Base-by-base conservation (phyloP, 441 rosid species). In the Hura crepitans region DNA sequence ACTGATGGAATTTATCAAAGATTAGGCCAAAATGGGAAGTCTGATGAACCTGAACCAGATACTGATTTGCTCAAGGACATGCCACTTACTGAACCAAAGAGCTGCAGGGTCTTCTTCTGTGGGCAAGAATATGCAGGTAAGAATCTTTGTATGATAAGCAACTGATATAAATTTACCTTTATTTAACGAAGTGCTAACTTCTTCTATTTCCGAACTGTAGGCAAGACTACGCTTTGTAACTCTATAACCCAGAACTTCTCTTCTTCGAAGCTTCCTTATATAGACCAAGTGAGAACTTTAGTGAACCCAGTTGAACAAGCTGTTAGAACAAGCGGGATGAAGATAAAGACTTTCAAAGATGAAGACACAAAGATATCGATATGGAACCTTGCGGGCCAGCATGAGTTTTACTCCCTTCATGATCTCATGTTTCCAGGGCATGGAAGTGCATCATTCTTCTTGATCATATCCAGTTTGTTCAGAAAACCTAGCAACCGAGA, bases 371-470 rank as follows among this genome's bases (percentile, higher is more conserved):
- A 92, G 82, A 89, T 95, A 60, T 87, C 90, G 0, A 80, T 92
- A 14, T 95, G 99, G 99, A 90, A 92, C 77, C 92, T 92, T 31
- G 93, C 91, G 0, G 97, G 97, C 59, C 94, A 92, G 75, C 98
- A 95, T n/a, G 96, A 95, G 80, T 87, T 83, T 77, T 87, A 81
- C 66, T 86, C 97, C 54, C 88, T 94, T 63, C 96, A 94, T 75
- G 97, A 94, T 81, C 83, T 94, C 75, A 92, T 94, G 99, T 94
- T 92, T 76, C 96, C 99, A 0, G 90, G 96, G 6, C 86, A 85
- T 57, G 96, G 96, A 6, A 90, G 93, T 46, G 96, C 97, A 11
- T 82, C 89, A 4, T 82, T 81, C 81, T 94, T 94, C 88, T 73
- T 94, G 45, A 85, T 94, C 82, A 71, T 87, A 77, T 68, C 87